phyloP scores from a whole-genome alignment of 495 filamentous ascomycete genomes.

The Pseudoneurospora amorphoporcata region DNA sequence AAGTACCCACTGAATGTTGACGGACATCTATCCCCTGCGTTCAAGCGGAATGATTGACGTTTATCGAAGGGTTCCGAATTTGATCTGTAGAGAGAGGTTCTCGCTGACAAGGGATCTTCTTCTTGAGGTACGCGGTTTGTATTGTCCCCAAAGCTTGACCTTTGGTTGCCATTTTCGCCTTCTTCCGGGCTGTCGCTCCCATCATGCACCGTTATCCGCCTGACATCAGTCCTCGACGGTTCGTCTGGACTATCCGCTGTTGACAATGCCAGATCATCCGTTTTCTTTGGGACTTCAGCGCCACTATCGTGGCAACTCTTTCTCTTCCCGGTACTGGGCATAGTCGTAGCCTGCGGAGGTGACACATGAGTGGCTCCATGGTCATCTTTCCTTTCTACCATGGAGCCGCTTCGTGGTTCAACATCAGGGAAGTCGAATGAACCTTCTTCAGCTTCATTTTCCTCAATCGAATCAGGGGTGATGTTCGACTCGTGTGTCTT shows the following conservation, averaged over 20 bases:
- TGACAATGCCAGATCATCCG: background rate
- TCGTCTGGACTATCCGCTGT: background rate
- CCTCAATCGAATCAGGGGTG: background rate
- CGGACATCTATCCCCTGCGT: conserved; percentile 1
- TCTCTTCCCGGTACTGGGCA: background rate
- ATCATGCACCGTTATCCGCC: background rate
- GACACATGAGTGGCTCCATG: background rate
- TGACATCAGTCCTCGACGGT: background rate
- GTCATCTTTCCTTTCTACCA: background rate
- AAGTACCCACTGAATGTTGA: background rate
- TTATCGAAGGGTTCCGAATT: background rate
- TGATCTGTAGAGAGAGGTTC: background rate
- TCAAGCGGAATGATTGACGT: conserved; percentile 1
- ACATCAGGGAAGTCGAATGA: background rate
- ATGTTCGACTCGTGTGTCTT: background rate
- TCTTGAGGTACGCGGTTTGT: background rate
- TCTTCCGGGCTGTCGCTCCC: background rate
- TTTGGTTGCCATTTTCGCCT: background rate
- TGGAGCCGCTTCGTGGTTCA: background rate
- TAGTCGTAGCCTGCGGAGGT: background rate
- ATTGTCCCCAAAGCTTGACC: background rate
- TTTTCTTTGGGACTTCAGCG: background rate
- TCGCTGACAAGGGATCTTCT: background rate
- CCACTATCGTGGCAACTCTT: background rate
- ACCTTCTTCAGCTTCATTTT: background rate